phyloP scores from a whole-genome alignment of 2,329 filamentous ascomycete genomes.

The Colletotrichum cereale region DNA sequence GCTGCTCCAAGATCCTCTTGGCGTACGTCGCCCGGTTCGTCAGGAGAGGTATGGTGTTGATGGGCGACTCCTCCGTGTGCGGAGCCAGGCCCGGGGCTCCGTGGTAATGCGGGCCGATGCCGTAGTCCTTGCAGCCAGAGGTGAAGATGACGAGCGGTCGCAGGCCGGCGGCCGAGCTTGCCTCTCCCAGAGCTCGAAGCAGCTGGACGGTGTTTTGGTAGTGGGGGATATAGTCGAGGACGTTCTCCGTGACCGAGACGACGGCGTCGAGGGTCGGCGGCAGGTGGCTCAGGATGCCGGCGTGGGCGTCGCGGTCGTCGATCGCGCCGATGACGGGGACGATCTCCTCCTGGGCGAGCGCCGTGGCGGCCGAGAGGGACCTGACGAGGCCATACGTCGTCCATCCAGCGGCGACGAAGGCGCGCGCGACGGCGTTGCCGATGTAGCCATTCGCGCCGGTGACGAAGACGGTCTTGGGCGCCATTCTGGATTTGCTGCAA shows the following conservation, averaged over 20 bases:
- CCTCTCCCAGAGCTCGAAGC: conserved; percentile 49
- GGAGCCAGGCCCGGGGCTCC: conserved; percentile 51
- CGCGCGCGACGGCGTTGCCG: conserved; percentile 57
- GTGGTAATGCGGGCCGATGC: conserved; percentile 50
- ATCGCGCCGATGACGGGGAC: conserved; percentile 57
- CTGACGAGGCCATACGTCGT: conserved; percentile 59
- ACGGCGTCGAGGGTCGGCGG: conserved; percentile 55
- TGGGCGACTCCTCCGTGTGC: conserved; percentile 57
- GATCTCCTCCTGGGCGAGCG: conserved; percentile 52
- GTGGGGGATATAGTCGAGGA: conserved; percentile 55
- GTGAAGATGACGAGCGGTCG: conserved; percentile 59
- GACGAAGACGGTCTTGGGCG: conserved; percentile 54
- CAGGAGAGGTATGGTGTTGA: conserved; percentile 47
- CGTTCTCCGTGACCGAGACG: conserved; percentile 57
- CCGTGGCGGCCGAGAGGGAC: conserved; percentile 45
- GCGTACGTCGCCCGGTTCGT: conserved; percentile 50
- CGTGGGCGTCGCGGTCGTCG: conserved; percentile 48
- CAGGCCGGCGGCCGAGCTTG: conserved; percentile 49
- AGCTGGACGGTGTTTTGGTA: conserved; percentile 53
- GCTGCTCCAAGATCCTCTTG: conserved; percentile 53
- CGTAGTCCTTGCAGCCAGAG: conserved; percentile 65
- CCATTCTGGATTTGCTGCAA: background rate
- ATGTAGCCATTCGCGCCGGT: conserved; percentile 64
- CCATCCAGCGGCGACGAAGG: conserved; percentile 61
- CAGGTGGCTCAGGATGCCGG: conserved; percentile 44